Evolutionary conservation across 495 filamentous ascomycete genomes (phyloP).

Genomic region (Oidiodendron maius): DNA sequence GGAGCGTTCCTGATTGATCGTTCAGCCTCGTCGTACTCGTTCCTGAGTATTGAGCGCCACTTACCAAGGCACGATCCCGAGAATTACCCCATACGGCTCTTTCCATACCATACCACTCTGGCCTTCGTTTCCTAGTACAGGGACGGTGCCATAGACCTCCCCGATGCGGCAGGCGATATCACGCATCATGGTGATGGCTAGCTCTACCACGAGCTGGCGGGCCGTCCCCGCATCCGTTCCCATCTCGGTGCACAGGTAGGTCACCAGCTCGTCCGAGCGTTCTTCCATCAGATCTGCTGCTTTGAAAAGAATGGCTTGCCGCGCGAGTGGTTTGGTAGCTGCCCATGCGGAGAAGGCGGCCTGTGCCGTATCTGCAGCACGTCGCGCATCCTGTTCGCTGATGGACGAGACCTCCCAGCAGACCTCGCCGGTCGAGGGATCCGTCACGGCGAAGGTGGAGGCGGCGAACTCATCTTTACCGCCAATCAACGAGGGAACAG

Average conservation of each 20-base stretch:
- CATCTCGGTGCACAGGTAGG: slow-evolving; percentile 65
- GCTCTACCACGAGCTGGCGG: slow-evolving; percentile 38
- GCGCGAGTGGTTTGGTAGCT: slow-evolving; percentile 49
- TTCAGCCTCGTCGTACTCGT: no score
- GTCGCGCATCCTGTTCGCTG: no score
- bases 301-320: slow-evolving; percentile 66
- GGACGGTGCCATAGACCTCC: slow-evolving; percentile 58
- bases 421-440: no score
- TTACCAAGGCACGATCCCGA: slow-evolving; percentile 83
- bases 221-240: no score
- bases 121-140: slow-evolving; percentile 43
- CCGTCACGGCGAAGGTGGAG: no score
- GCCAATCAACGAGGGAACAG: no score
- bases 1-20: slow-evolving; percentile 71
- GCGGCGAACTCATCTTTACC: no score
- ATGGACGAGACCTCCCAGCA: no score
- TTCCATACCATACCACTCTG: slow-evolving; percentile 60
- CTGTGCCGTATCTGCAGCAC: no score
- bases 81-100: slow-evolving; percentile 75
- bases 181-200: no score
- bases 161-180: no score
- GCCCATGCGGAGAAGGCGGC: slow-evolving; percentile 69
- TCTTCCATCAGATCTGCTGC: slow-evolving; percentile 61
- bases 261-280: slow-evolving; percentile 56
- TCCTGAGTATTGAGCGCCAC: no score